Conservation (phyloP, 495 filamentous ascomycete species). For the Neurospora sp. region DNA sequence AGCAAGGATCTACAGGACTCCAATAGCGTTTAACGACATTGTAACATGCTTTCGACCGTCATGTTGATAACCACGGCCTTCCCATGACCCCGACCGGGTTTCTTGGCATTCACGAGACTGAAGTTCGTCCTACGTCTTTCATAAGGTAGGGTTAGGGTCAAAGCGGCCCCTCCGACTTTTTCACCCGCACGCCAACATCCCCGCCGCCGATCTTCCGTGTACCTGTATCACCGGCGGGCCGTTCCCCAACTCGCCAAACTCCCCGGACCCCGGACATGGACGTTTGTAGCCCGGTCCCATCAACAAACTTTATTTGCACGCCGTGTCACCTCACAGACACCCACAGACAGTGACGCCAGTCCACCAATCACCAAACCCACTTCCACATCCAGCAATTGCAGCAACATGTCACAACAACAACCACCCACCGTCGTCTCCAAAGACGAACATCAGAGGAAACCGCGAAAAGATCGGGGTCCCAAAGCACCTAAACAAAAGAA, state of each 20-base stretch:
- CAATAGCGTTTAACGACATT: no score
- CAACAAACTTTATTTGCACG: neutral
- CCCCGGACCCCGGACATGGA: neutral
- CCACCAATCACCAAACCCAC: neutral
- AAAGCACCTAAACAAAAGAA: slow-evolving; percentile 12
- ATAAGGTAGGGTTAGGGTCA: neutral
- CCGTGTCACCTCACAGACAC: neutral
- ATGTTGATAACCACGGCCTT: neutral
- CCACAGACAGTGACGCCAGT: neutral
- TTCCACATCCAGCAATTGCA: neutral
- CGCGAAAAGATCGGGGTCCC: neutral
- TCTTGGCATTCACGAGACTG: neutral
- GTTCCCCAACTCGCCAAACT: neutral
- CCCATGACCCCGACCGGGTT: neutral
- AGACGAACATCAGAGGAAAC: neutral
- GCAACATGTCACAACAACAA: neutral
- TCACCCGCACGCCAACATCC: neutral
- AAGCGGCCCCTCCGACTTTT: neutral
- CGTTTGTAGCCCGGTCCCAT: neutral
- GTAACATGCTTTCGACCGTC: neutral
- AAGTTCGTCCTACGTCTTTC: neutral
- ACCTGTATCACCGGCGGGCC: neutral
- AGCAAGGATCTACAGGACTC: no score
- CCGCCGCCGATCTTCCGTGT: neutral
- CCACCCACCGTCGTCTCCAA: neutral